Percentiles rank a stretch among this genome's conserved stretches.
Evolutionary conservation across 257 asterid species (phyloP).

Genomic region (Marsdenia floribunda): DNA sequence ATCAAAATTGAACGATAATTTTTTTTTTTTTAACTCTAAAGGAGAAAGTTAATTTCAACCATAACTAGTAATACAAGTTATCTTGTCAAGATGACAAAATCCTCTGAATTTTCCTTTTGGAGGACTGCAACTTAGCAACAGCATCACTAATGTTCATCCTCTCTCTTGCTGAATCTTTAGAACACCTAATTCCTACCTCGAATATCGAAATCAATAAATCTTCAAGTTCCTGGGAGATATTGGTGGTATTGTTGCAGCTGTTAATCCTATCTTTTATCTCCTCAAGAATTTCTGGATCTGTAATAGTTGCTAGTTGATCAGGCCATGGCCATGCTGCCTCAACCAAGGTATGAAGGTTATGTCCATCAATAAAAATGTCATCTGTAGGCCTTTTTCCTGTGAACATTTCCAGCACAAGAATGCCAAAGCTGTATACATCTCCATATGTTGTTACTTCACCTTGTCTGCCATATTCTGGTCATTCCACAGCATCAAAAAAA

Average conservation of each 20-base stretch:
- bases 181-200: not conserved
- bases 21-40: no score
- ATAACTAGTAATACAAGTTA: no score
- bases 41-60: no score
- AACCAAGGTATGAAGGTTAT: not conserved
- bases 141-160: not conserved
- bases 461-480: conserved; percentile 33
- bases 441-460: conserved; percentile 25
- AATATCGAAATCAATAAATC: not conserved
- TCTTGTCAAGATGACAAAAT: not conserved
- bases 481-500: not conserved
- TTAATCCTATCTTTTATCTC: not conserved
- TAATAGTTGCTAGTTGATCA: not conserved
- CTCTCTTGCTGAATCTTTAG: not conserved
- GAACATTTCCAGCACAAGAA: not conserved
- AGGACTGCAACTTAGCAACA: not conserved
- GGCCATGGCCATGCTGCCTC: not conserved
- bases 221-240: not conserved
- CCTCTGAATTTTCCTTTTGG: not conserved
- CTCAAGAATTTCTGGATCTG: not conserved
- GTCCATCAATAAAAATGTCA: not conserved
- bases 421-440: not conserved
- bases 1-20: no score
- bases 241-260: not conserved
- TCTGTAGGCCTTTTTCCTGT: not conserved